Evolutionary conservation across 164 flowering plant genomes (phyloP).

Genomic region (Amborella trichopoda): DNA sequence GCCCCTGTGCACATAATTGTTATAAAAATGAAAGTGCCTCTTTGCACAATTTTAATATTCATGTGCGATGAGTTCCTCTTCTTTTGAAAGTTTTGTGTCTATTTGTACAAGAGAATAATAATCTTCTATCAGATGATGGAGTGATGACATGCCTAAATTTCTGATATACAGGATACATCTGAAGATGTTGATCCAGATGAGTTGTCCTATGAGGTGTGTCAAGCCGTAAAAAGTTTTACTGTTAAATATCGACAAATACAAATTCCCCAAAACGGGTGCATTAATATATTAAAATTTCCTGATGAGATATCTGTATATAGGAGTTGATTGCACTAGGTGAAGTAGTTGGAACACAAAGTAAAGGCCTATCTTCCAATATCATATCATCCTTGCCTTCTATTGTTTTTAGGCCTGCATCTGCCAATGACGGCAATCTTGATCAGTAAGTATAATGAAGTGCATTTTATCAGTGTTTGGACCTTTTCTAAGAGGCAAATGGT

Average conservation of each 20-base stretch:
- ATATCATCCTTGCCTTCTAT: conserved; percentile 73
- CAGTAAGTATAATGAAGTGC: conserved; percentile 33
- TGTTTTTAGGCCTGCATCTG: conserved; percentile 38
- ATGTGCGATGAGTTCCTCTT: too few species aligned
- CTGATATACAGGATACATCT: conserved; percentile 80
- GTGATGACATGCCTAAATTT: too few species aligned
- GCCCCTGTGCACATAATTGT: too few species aligned
- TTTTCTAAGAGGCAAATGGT: neutral
- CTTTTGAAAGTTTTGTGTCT: too few species aligned
- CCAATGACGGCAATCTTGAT: conserved; percentile 54
- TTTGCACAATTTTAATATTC: too few species aligned
- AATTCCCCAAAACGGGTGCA: neutral
- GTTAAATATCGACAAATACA: conserved; percentile 1
- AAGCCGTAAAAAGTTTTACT: too few species aligned
- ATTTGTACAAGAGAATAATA: too few species aligned
- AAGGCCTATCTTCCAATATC: conserved; percentile 79
- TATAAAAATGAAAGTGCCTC: too few species aligned
- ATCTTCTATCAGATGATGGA: too few species aligned
- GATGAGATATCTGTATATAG: conserved; percentile 22
- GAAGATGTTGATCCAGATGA: conserved; percentile 95
- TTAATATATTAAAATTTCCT: neutral
- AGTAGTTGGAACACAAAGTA: conserved; percentile 79
- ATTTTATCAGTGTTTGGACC: neutral
- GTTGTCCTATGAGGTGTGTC: conserved; percentile 75
- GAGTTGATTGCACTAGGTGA: conserved; percentile 89